A percentile compares a stretch with the other conserved stretches of the same genome.
Conservation (phyloP, 2,329 filamentous ascomycete genomes). For the Neofusicoccum sp. region DNA sequence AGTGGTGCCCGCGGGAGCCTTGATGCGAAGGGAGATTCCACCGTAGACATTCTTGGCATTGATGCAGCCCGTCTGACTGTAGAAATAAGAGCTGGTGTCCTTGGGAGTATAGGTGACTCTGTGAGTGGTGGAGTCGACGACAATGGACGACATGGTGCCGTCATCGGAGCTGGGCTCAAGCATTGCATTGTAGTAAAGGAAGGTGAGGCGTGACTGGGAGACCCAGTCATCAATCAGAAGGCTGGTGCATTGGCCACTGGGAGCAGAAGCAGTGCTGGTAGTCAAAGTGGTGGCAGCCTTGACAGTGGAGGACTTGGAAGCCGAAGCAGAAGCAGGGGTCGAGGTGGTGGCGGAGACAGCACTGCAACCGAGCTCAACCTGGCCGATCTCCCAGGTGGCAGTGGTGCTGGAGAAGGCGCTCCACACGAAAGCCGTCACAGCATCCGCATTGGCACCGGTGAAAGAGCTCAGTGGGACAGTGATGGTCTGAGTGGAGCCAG, state of each 20-base stretch:
- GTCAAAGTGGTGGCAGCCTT: constrained; percentile 16
- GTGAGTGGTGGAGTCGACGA: constrained; percentile 45
- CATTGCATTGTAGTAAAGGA: constrained; percentile 61
- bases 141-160: constrained; percentile 56
- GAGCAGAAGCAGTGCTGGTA: constrained; percentile 18
- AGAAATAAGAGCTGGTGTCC: constrained; percentile 55
- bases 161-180: constrained; percentile 57
- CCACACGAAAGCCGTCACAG: constrained; percentile 48
- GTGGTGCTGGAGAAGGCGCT: constrained; percentile 39
- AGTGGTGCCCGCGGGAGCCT: constrained; percentile 51
- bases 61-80: constrained; percentile 56
- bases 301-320: constrained; percentile 14
- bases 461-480: constrained; percentile 53
- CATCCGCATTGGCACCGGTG: constrained; percentile 50
- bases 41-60: constrained; percentile 52
- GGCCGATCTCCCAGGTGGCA: constrained; percentile 49
- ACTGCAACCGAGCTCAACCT: constrained; percentile 47
- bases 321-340: not conserved
- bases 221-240: constrained; percentile 60
- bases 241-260: constrained; percentile 40
- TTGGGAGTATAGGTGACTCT: constrained; percentile 54
- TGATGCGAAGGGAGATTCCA: constrained; percentile 57
- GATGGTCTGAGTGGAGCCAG: constrained; percentile 50
- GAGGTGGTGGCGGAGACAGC: constrained; percentile 2
- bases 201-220: constrained; percentile 61